phyloP scores from a whole-genome alignment of 2,329 filamentous ascomycete species.

The Tolypocladium nubicola region DNA sequence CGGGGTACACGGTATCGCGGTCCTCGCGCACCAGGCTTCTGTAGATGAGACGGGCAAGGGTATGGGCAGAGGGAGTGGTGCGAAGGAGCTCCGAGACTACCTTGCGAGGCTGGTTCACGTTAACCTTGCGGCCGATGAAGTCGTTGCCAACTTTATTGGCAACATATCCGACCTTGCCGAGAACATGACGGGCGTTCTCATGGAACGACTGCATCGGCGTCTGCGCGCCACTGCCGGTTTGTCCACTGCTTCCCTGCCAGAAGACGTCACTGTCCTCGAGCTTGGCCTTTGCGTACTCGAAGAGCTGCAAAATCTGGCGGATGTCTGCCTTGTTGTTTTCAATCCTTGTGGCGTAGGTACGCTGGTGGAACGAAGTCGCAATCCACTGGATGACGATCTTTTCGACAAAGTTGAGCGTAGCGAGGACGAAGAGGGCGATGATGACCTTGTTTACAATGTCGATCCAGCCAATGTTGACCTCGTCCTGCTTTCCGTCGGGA shows the following conservation, averaged over 20 bases:
- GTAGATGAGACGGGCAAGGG: slow-evolving; percentile 78
- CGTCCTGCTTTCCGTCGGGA: slow-evolving; percentile 24
- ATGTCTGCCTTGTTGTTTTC: slow-evolving; percentile 90
- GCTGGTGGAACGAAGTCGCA: slow-evolving; percentile 81
- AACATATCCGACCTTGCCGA: slow-evolving; percentile 74
- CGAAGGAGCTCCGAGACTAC: slow-evolving; percentile 71
- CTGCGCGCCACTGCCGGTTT: slow-evolving; percentile 46
- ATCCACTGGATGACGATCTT: slow-evolving; percentile 95
- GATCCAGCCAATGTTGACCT: slow-evolving; percentile 57
- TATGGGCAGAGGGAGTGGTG: slow-evolving; percentile 64
- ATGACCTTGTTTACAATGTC: slow-evolving; percentile 74
- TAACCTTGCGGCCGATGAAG: slow-evolving; percentile 68
- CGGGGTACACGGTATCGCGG: slow-evolving; percentile 64
- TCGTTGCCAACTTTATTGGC: slow-evolving; percentile 82
- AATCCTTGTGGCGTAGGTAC: slow-evolving; percentile 85
- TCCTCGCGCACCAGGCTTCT: slow-evolving; percentile 71
- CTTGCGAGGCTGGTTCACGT: slow-evolving; percentile 70
- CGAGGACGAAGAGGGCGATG: slow-evolving; percentile 71
- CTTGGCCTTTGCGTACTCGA: slow-evolving; percentile 67
- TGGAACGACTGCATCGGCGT: slow-evolving; percentile 68
- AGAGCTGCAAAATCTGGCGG: slow-evolving; percentile 41
- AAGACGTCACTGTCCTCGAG: slow-evolving; percentile 43
- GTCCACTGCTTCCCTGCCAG: slow-evolving; percentile 29
- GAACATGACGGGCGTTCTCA: slow-evolving; percentile 62
- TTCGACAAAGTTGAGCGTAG: slow-evolving; percentile 72